Base-by-base conservation (phyloP, 163 green algal species). In the Chloroidium sp. region DNA sequence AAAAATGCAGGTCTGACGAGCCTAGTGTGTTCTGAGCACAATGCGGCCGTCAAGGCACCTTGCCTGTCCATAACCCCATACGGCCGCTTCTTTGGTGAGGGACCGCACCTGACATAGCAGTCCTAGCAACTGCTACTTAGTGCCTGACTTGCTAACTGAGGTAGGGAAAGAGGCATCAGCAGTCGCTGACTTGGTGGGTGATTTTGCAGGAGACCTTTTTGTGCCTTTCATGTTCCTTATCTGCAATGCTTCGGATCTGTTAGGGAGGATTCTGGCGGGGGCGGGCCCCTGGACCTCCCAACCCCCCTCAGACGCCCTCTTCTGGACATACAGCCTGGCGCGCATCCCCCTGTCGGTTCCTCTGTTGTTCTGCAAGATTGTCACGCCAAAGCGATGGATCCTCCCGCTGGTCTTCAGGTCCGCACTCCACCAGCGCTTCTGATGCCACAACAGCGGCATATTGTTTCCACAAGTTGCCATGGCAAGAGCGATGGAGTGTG, bases 301-400 rank as follows among this genome's bases (percentile, higher is more conserved):
- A 59, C 74, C 85, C 6, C 90, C 90, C 60, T 79, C 82, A 12
- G 79, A 85, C 3, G 64, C 84, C n/a, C 81, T 82, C 60, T 81
- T 93, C n/a, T 74, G 90, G 0, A 61, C 62, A 1, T 92, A 91
- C 79, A 78, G 84, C 2, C 8, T 89, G 0, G 36, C 57, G 58
- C 57, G 74, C 62, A 69, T 92, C 1, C 82, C 82, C 4, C 3
- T 57, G 10, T 36, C 69, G 3, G 6, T 62, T 58, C 84, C 74
- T 1, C 77, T 92, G 60, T 79, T 93, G 75, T 84, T 90, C 62
- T 92, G 88, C 84, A 83, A 92, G 69, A 80, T 93, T 14, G 85
- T 93, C 10, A 93, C 89, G 0, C 86, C 89, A 6, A 79, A 81
- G 3, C 72, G 74, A 1, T 93, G 89, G 89, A 80, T 79, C 74